Conservation (phyloP, 2,329 filamentous ascomycete species). For the Tolypocladium endophyticum region DNA sequence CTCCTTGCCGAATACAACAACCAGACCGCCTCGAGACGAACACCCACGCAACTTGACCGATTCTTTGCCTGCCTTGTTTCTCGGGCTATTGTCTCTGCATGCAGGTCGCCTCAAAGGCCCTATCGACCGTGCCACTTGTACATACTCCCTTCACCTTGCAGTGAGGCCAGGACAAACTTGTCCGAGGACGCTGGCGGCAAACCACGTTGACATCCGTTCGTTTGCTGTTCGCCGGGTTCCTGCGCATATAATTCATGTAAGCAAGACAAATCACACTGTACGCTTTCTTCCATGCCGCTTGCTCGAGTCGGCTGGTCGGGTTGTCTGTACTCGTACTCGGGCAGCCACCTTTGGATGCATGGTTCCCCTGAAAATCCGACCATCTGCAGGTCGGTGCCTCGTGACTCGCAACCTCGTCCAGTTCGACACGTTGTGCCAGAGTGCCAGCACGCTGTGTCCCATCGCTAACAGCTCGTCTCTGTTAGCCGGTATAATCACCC, state of each 20-base stretch:
- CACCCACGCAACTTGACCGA: not conserved
- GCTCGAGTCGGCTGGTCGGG: not conserved
- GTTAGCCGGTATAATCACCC: not conserved
- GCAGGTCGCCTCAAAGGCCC: not conserved
- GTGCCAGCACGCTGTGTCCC: not conserved
- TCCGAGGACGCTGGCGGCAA: not conserved
- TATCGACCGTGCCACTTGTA: not conserved
- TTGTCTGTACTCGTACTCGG: not conserved
- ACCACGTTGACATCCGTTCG: not conserved
- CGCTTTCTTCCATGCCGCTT: not conserved
- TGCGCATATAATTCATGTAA: constrained; percentile 1
- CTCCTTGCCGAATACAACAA: not conserved
- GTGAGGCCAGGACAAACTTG: not conserved
- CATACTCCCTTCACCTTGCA: not conserved
- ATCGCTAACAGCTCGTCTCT: not conserved
- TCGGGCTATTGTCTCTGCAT: not conserved
- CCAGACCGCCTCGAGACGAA: not conserved
- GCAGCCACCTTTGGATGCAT: not conserved
- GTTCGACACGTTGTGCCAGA: not conserved
- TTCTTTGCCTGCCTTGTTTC: not conserved
- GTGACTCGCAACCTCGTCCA: not conserved
- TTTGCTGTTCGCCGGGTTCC: not conserved
- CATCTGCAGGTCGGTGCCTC: not conserved
- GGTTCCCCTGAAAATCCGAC: not conserved
- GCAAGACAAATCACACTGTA: not conserved